Evolutionary conservation across 306 rosid species (phyloP).

Genomic region (Comarum palustre): DNA sequence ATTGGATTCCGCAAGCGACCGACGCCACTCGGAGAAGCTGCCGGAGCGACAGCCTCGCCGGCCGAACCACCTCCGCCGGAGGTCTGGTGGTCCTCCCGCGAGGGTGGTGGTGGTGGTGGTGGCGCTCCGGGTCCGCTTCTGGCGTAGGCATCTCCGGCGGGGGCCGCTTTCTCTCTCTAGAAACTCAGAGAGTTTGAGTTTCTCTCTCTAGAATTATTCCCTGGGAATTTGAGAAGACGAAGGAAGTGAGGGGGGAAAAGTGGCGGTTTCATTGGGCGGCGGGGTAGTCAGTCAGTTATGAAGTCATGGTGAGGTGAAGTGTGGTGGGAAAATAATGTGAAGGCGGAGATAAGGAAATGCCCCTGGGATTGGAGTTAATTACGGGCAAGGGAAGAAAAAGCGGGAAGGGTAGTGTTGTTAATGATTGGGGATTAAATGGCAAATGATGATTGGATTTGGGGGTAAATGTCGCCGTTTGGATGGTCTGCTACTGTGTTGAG

Average conservation of each 20-base stretch:
- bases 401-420: background rate
- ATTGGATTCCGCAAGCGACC: slow-evolving; percentile 85
- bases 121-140: slow-evolving; percentile 36
- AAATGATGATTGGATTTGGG: slow-evolving; percentile 3
- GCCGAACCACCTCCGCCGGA: slow-evolving; percentile 22
- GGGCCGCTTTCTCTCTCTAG: background rate
- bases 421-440: background rate
- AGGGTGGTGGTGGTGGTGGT: slow-evolving; percentile 12
- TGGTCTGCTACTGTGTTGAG: background rate
- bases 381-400: background rate
- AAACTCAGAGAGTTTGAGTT: background rate
- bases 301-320: background rate
- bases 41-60: slow-evolving; percentile 46
- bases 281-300: background rate
- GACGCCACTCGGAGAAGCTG: slow-evolving; percentile 65
- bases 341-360: background rate
- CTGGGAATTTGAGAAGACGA: background rate
- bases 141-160: slow-evolving; percentile 42
- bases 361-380: background rate
- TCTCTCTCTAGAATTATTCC: background rate
- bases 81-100: slow-evolving; percentile 33
- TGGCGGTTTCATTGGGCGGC: slow-evolving; percentile 24
- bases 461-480: slow-evolving; percentile 7
- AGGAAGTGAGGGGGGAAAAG: background rate
- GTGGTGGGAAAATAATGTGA: background rate